A percentile compares a stretch with the other conserved stretches of the same genome.
Evolutionary conservation across 148 eudicot genomes (phyloP).

Genomic region (Cornus florida): DNA sequence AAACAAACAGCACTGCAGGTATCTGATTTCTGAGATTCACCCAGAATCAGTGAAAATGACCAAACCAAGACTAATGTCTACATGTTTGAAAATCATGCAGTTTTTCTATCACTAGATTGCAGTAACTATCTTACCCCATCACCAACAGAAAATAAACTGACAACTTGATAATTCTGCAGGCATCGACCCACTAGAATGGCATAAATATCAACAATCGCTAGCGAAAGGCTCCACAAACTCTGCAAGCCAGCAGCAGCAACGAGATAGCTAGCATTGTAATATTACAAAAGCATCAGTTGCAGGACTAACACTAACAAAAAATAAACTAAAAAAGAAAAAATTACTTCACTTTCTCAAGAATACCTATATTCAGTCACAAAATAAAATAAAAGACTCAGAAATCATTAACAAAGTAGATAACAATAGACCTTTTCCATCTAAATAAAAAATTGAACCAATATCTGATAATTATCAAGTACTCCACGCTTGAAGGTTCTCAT

Average conservation of each 20-base stretch:
- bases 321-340: background rate
- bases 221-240: slow-evolving; percentile 73
- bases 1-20: background rate
- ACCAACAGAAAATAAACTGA: slow-evolving; percentile 69
- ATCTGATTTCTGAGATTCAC: background rate
- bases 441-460: too few species aligned
- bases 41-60: background rate
- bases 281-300: background rate
- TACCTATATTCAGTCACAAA: background rate
- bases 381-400: background rate
- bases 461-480: too few species aligned
- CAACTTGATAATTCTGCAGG: slow-evolving; percentile 50
- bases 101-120: background rate
- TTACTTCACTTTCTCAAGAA: background rate
- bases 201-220: slow-evolving; percentile 61
- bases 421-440: background rate
- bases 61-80: background rate
- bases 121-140: slow-evolving; percentile 67
- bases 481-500: background rate
- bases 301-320: background rate
- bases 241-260: slow-evolving; percentile 87
- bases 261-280: slow-evolving; percentile 54
- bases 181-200: slow-evolving; percentile 74
- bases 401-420: background rate
- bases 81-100: background rate